These are phyloP conservation scores for Barnettozyma pratensis DNA, from an alignment of 805 yeast genomes.

Conservation along the genomic window DNA sequence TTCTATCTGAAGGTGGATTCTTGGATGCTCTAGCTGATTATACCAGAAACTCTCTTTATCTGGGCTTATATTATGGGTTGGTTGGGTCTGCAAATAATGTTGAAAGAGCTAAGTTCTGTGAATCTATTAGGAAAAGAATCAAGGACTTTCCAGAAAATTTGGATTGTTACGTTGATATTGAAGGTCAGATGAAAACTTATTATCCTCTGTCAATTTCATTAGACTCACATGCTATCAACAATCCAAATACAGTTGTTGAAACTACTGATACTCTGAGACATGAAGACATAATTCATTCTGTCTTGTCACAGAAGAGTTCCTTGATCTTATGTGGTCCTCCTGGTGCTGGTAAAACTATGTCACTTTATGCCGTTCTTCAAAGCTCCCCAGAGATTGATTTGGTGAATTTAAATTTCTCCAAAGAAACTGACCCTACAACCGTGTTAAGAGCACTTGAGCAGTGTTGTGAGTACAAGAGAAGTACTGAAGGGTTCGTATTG, in stretches of 20 bases:
- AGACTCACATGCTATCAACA: constrained; percentile 36
- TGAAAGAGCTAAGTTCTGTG: constrained; percentile 17
- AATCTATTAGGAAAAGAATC: constrained; percentile 4
- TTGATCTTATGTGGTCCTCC: constrained; percentile 91
- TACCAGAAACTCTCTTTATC: not conserved
- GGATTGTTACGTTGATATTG: constrained; percentile 38
- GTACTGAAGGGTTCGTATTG: constrained; percentile 46
- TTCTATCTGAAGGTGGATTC: not conserved
- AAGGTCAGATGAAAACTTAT: constrained; percentile 46
- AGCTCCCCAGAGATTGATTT: constrained; percentile 53
- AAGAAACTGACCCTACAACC: constrained; percentile 62
- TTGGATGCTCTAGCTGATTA: not conserved
- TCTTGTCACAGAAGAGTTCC: constrained; percentile 53
- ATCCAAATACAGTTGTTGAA: constrained; percentile 65
- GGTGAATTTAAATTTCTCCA: constrained; percentile 74
- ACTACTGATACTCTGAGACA: constrained; percentile 74
- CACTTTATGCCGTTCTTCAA: constrained; percentile 63
- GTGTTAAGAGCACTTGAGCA: constrained; percentile 66
- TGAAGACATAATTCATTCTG: constrained; percentile 51
- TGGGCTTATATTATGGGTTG: constrained; percentile 1
- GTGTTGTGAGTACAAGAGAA: constrained; percentile 54
- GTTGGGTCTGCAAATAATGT: constrained; percentile 30
- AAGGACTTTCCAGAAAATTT: constrained; percentile 21
- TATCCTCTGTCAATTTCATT: constrained; percentile 36
- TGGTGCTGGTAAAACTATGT: constrained; percentile 96